These are phyloP conservation scores for Jasminum sambac DNA, from an alignment of 257 asterid species.

Conservation along the genomic window DNA sequence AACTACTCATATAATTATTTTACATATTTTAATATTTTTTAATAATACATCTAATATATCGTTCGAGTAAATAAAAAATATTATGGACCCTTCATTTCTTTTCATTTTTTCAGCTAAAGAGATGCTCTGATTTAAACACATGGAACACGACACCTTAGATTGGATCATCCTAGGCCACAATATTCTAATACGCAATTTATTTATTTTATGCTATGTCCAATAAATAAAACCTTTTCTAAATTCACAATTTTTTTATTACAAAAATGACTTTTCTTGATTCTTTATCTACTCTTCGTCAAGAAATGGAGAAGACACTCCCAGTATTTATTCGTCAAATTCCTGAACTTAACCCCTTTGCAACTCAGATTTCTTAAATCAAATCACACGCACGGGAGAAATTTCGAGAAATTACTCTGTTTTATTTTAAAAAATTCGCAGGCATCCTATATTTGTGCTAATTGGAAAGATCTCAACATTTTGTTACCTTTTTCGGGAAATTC, in stretches of 20 bases:
- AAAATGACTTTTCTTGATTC: slow-evolving; percentile 9
- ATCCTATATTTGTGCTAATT: neutral
- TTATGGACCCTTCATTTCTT: too few species aligned
- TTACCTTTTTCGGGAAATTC: slow-evolving; percentile 20
- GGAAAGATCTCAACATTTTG: slow-evolving; percentile 3
- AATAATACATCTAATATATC: too few species aligned
- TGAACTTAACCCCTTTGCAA: slow-evolving; percentile 17
- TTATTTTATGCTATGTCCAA: neutral
- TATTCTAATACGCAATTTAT: neutral
- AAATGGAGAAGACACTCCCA: slow-evolving; percentile 23
- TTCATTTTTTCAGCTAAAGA: too few species aligned
- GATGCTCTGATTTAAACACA: too few species aligned
- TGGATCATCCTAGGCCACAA: neutral
- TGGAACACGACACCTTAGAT: neutral
- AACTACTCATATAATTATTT: too few species aligned
- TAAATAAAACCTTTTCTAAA: neutral
- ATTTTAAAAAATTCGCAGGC: neutral
- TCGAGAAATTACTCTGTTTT: neutral
- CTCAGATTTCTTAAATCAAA: slow-evolving; percentile 10
- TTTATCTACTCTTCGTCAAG: slow-evolving; percentile 7
- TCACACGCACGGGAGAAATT: slow-evolving; percentile 8
- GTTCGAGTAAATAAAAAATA: too few species aligned
- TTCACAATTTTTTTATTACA: neutral
- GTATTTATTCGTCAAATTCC: neutral
- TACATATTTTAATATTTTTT: too few species aligned